Base-by-base conservation (phyloP, 163 green algal species). In the Chlamydomonas reinhardtii region DNA sequence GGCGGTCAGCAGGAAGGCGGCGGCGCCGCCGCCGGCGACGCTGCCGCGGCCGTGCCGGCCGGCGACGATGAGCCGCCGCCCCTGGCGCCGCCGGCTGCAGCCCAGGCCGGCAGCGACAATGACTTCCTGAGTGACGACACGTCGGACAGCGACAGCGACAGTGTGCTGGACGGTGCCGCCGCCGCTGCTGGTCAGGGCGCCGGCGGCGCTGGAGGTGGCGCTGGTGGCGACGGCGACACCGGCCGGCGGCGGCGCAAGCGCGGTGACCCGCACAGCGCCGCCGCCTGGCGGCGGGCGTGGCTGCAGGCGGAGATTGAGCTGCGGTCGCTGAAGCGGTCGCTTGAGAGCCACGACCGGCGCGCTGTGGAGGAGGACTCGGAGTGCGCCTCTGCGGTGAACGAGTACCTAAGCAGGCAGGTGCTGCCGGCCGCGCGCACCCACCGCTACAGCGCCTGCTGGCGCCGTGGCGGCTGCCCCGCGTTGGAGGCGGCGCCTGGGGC, bases 371-470 rank as follows among this genome's bases (percentile, higher is more conserved):
- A 74, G n/a, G 56, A 74, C 19, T 64, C 61, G 29, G 76, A 84
- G 61, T 39, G 56, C 31, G 31, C 39, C 35, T 31, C 65, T 22
- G 66, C 77, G 0, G 31, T 84, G 9, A 75, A 59, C 19, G 77
- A 84, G 52, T 76, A 61, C 43, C 25, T 84, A 31, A 84, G 34
- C 77, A 71, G 76, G n/a, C 77, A 84, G 66, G 20, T 84, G 77
- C 77, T 84, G 66, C 77, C 77, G 43, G 39, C 77, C 19, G 65
- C 66, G 19, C 65, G 77, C 0, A 52, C 71, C 8, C 77, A 84
- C 65, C 77, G 77, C 32, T 84, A 84, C 77, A 84, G 77, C 66
- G 77, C 77, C 66, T 84, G 77, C 66, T 76, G 65, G 77, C 25
- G 27, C 62, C 17, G 25, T 24, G 62, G 25, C 25, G 8, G 39